Evolutionary conservation across 768 basidiomycete genomes (phyloP).

Genomic region (Lyophyllum shimeji): DNA sequence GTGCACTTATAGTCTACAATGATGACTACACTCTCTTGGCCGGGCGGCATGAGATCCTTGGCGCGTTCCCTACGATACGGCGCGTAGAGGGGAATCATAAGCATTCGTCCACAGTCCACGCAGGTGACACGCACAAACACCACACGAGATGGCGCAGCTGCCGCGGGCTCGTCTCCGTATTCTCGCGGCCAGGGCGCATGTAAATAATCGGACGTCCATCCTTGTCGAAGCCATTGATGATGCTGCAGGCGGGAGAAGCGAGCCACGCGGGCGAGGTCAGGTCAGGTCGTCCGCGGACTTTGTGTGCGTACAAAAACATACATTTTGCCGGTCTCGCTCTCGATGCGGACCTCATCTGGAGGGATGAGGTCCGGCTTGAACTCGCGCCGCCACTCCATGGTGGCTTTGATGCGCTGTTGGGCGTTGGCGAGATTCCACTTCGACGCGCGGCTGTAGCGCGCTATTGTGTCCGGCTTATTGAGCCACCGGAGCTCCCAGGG

Average conservation of each 20-base stretch:
- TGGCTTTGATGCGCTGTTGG: constrained; percentile 74
- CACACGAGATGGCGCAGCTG: constrained; percentile 87
- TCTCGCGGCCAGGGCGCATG: constrained; percentile 86
- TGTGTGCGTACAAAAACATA: too few species aligned
- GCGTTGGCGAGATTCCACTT: constrained; percentile 83
- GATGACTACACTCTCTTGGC: constrained; percentile 81
- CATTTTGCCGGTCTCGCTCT: constrained; percentile 89
- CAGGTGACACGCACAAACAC: constrained; percentile 62
- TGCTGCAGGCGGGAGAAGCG: constrained; percentile 36
- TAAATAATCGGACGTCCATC: constrained; percentile 88
- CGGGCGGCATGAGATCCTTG: constrained; percentile 84
- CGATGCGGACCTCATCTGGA: constrained; percentile 77
- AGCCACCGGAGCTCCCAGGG: constrained; percentile 82
- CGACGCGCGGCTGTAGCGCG: constrained; percentile 81
- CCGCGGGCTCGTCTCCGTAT: constrained; percentile 73
- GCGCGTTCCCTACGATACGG: constrained; percentile 67
- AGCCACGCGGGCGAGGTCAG: background rate
- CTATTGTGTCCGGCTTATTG: constrained; percentile 59
- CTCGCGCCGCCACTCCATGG: constrained; percentile 83
- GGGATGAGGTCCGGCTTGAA: constrained; percentile 83
- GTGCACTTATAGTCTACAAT: constrained; percentile 85
- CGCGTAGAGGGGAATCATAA: background rate
- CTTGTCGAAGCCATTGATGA: constrained; percentile 82
- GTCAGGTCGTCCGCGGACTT: background rate
- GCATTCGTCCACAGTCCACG: too few species aligned